Base-by-base conservation (phyloP, 768 basidiomycete genomes). In the Rhodocollybia butyracea region DNA sequence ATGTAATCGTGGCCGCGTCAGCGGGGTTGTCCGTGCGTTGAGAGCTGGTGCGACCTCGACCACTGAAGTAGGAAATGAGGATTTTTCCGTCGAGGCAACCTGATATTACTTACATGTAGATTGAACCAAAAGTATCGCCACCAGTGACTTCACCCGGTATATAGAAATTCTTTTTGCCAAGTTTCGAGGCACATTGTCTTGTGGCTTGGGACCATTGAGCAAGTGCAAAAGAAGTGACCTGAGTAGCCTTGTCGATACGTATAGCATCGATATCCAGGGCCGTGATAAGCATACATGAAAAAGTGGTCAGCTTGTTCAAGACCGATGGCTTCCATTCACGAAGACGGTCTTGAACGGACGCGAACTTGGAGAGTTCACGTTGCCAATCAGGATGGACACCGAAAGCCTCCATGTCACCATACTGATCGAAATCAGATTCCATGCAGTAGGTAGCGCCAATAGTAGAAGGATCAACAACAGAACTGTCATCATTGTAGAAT, bases 361-460 rank as follows among this genome's bases (percentile, higher is more conserved):
- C 93, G 69, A 54, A 54, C 17, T 54, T 54, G 30, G 53, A 54
- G 19, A 54, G 21, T 34, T 54, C 27, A 43, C 53, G 53, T 34
- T 54, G 42, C 53, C 53, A 54, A 32, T 54, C 53, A 11, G 53
- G 53, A 71, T 92, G 90, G 31, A 97, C 94, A 86, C 94, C 94
- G 66, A 96, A 97, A 59, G 94, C 94, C 69, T 97, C 94, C 84
- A 93, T 92, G 72, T 97, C 94, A 59, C 94, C 94, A 62, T 89
- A 97, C 58, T 96, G 94, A 70, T 97, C 94, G 62, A 96, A 95
- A 59, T 94, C 92, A 17, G 91, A 94, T 13, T 72, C 67, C 59
- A 86, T 75, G 69, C 94, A 97, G 19, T 94, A 94, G 1, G 39
- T 54, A 10, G 43, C 43, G 27, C 41, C 53, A 19, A 54, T 29